Evolutionary conservation across 1,284 basidiomycete species (phyloP).

Genomic region (Cryptococcus wingfieldii): DNA sequence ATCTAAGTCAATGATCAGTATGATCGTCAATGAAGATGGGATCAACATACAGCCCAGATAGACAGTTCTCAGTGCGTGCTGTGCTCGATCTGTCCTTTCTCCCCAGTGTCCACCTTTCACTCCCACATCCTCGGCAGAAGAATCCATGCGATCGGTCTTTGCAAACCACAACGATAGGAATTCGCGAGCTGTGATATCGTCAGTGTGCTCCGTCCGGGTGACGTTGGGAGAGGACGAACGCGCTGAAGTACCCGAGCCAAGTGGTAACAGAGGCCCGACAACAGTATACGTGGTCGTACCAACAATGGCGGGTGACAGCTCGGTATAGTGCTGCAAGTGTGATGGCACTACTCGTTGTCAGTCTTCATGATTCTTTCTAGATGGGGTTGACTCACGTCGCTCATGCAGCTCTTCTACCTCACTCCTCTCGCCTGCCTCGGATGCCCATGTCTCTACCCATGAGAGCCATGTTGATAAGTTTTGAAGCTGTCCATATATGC

Average conservation of each 20-base stretch:
- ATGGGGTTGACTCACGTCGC: conserved; percentile 59
- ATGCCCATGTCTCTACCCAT: conserved; percentile 75
- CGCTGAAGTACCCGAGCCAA: conserved; percentile 70
- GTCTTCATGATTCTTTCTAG: background rate
- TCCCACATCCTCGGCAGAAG: conserved; percentile 59
- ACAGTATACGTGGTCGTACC: conserved; percentile 39
- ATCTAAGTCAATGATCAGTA: conserved; percentile 53
- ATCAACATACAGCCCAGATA: conserved; percentile 76
- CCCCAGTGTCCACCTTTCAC: conserved; percentile 77
- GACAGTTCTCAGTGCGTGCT: conserved; percentile 87
- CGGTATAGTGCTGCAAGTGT: conserved; percentile 80
- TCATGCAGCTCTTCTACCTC: conserved; percentile 76
- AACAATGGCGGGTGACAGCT: conserved; percentile 61
- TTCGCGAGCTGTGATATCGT: conserved; percentile 56
- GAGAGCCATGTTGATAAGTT: conserved; percentile 79
- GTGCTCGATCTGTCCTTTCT: conserved; percentile 89
- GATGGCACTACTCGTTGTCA: conserved; percentile 63
- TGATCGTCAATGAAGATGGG: background rate
- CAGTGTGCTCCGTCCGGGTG: background rate
- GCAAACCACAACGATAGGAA: conserved; percentile 85
- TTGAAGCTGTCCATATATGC: conserved; percentile 52
- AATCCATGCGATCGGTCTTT: conserved; percentile 82
- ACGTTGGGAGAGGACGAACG: conserved; percentile 18
- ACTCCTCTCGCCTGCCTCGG: conserved; percentile 16
- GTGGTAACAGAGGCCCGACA: conserved; percentile 59